Base-by-base conservation (phyloP, 2,329 filamentous ascomycete species). In the Seiridium cupressi region DNA sequence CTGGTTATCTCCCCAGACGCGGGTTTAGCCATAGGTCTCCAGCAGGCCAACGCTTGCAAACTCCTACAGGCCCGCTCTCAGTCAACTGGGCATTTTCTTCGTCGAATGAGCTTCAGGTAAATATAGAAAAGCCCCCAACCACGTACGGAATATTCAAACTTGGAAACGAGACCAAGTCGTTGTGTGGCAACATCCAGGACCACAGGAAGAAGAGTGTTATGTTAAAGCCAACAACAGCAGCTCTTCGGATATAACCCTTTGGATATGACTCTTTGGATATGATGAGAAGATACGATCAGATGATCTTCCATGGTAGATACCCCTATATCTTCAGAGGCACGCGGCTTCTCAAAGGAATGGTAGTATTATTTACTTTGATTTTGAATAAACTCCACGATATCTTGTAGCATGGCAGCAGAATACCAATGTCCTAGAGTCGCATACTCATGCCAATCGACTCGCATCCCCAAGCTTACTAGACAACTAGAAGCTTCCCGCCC, bases 21-120 rank as follows among this genome's bases (percentile, higher is more conserved):
- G 7, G 66, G 71, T 1, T 57, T 64, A 1, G 66, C 62, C 3
- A 63, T 74, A 60, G 72, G 68, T 11, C 54, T 75, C 54, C 63
- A 51, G 38, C 63, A 63, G 8, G 72, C 65, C 3, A 63, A 63
- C 13, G 68, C 65, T 1, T 72, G 1, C 60, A 63, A 32, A 73
- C 71, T 3, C 66, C 70, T 8, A 67, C 60, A 48, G 71, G 71
- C 0, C 64, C 67, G 8, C 42, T 65, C 5, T 65, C 66, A 1
- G 63, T 62, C 3, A 70, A 66, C 65, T 62, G 69, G 63, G 58
- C 65, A 36, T 46, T 60, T 18, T 51, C 49, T 1, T 59, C 40
- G 1, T 5, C n/a, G 3, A 38, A 38, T 44, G 36, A 34, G n/a
- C 6, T 66, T 8, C 40, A 32, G 4, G 62, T 66, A 8, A 42